phyloP scores from a whole-genome alignment of 306 rosid genomes.

The Pyrus pyrifolia region DNA sequence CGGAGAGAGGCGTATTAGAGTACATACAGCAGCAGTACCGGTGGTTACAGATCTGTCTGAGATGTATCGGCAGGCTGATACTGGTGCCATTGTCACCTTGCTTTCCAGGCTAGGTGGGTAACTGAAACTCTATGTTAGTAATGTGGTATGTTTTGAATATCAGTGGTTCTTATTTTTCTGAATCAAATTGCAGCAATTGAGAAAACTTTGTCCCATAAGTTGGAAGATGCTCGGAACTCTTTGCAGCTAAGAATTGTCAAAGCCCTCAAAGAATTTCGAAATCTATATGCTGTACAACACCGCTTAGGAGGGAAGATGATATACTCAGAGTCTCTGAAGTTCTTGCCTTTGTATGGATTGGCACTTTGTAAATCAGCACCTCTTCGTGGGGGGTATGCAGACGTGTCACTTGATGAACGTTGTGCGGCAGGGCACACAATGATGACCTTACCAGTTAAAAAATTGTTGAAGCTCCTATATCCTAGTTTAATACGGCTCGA shows the following conservation, averaged over 20 bases:
- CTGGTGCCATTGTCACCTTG: slow-evolving; percentile 77
- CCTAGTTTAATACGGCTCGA: slow-evolving; percentile 79
- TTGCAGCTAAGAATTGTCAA: slow-evolving; percentile 79
- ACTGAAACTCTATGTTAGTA: slow-evolving; percentile 12
- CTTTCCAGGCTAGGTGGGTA: slow-evolving; percentile 78
- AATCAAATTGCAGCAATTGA: slow-evolving; percentile 73
- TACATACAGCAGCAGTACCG: slow-evolving; percentile 90
- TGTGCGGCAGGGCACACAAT: slow-evolving; percentile 81
- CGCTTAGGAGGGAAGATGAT: slow-evolving; percentile 86
- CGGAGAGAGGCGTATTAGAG: slow-evolving; percentile 96
- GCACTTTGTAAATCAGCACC: slow-evolving; percentile 76
- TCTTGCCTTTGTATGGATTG: slow-evolving; percentile 73
- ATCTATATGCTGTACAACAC: slow-evolving; percentile 89
- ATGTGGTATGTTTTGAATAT: slow-evolving; percentile 14
- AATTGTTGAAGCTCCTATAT: slow-evolving; percentile 78
- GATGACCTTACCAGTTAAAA: slow-evolving; percentile 76
- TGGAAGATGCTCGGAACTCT: slow-evolving; percentile 81
- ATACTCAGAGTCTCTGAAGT: slow-evolving; percentile 87
- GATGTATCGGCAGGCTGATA: slow-evolving; percentile 86
- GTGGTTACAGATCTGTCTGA: slow-evolving; percentile 85
- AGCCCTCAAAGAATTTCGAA: slow-evolving; percentile 81
- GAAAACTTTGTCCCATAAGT: slow-evolving; percentile 74
- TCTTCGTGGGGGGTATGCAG: slow-evolving; percentile 88
- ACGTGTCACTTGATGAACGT: slow-evolving; percentile 78
- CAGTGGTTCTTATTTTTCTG: slow-evolving; percentile 23